Evolutionary conservation across 106 monocot genomes (phyloP), one percentile per base, ranked within the genome.

Genomic region (Dendrobium catenatum): DNA sequence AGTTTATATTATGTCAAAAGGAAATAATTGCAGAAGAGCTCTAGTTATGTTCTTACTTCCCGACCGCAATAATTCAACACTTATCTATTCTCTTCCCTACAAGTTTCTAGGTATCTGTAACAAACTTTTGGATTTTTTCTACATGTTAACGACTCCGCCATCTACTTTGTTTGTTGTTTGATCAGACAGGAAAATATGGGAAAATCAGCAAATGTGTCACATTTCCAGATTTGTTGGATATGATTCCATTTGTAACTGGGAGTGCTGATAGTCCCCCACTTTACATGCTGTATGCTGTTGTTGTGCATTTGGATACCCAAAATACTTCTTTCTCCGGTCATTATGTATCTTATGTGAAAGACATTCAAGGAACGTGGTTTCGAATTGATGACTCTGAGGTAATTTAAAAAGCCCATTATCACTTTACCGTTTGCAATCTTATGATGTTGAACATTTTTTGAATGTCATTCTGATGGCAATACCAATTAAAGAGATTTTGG

Each of bases 291-390:
- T 97, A 97, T 83, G 97, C 90, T 10, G 94, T 97, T 72, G 89
- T 97, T 76, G 97, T 97, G 42, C 97, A 97, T 84, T 78, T 97
- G 82, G 97, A 94, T 75, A 91, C 89, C 68, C 72, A 85, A 49
- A 97, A 97, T 81, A 92, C 94, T 61, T 97, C 94, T 19, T 97
- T 94, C 79, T 92, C 92, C 80, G 97, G 97, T 19, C 97, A 97
- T 82, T 97, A 97, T 77, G 86, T 97, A 43, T 90, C 92, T 5
- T 97, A 97, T 86, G 88, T 94, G n/a, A 97, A 94, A 86, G 94
- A 94, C 83, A 66, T 89, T 72, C 89, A 93, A 78, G 97, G 97
- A 47, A 85, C 83, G 44, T 97, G 97, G 97, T 87, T 92, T 78
- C 86, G 85, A 70, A 87, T 97, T 10, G 89, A 97, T 55, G 97